Base-by-base conservation (phyloP, 148 eudicot species). In the Pharnaceum exiguum region DNA sequence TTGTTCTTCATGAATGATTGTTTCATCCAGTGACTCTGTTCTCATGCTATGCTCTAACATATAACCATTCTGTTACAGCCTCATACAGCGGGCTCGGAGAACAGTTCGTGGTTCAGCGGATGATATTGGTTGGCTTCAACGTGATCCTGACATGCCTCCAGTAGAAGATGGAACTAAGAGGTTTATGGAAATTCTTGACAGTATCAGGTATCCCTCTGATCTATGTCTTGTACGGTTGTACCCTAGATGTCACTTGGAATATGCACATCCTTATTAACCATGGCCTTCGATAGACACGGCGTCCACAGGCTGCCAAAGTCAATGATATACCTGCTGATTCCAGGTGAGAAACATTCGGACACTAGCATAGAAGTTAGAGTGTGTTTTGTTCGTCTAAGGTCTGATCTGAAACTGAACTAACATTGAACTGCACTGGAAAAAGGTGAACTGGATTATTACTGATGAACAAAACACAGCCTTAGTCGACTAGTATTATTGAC, bases 51-150 rank as follows among this genome's bases (percentile, higher is more conserved):
- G 29, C 32, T 49, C 6, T 40, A 28, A 2, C 46, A 50, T 36
- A 31, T 18, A 17, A 51, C 33, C 27, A 22, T 71, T 56, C 65
- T 74, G 59, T 23, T 47, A 57, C 74, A 93, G 99, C 48, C 81
- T 93, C 36, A 69, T 93, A 61, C 95, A 93, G 62, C 73, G 74
- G 22, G 99, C 83, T 25, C 72, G 82, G 61, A 85, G 63, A 72
- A 93, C 99, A 19, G 95, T 89, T 71, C 87, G 80, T 59, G 99
- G 99, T 37, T 93, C 99, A 27, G 86, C 96, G 55, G 87, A 93
- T 80, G 99, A 93, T 70, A 89, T 93, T 60, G 99, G 99, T 23
- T 93, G 99, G 99, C 81, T 93, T 57, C 95, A 89, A 67, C 75
- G 71, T 60, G 89, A 74, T 73, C 77, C 89, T 35, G 76, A 74